Conservation (phyloP, 2,329 filamentous ascomycete genomes). For the Emergomyces pasteurianus region DNA sequence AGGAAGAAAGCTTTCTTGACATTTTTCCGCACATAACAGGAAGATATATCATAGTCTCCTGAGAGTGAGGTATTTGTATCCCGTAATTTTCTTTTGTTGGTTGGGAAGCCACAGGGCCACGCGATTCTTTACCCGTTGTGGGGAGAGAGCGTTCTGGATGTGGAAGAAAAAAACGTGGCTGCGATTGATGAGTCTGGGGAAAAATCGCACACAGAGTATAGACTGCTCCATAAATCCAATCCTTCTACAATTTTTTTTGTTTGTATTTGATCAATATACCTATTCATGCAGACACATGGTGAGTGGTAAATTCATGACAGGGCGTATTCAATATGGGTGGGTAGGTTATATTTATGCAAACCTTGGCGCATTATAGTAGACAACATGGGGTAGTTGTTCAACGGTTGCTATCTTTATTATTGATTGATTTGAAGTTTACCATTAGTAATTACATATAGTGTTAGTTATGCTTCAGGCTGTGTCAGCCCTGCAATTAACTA, state of each 20-base stretch:
- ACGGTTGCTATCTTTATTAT: neutral
- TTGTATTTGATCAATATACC: neutral
- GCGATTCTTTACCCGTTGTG: neutral
- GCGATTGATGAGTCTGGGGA: neutral
- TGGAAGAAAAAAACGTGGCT: neutral
- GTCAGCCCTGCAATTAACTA: no score
- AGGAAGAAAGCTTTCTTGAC: no score
- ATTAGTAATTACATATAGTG: no score
- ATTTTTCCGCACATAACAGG: neutral
- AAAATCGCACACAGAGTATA: neutral
- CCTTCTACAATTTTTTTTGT: no score
- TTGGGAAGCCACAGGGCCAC: neutral
- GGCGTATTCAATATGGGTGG: neutral
- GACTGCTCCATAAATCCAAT: no score
- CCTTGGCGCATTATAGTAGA: neutral
- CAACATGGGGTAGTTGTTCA: neutral
- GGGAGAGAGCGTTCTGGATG: neutral
- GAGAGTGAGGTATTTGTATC: neutral
- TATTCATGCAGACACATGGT: no score
- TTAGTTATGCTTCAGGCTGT: no score
- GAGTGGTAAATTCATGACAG: no score
- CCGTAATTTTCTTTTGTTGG: neutral
- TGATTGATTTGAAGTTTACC: neutral
- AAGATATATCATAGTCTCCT: neutral
- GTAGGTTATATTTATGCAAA: neutral